A percentile compares a stretch with the other conserved stretches of the same genome.
Evolutionary conservation across 192 early-diverging fungal species (phyloP).

Genomic region (Coemansia sp.): DNA sequence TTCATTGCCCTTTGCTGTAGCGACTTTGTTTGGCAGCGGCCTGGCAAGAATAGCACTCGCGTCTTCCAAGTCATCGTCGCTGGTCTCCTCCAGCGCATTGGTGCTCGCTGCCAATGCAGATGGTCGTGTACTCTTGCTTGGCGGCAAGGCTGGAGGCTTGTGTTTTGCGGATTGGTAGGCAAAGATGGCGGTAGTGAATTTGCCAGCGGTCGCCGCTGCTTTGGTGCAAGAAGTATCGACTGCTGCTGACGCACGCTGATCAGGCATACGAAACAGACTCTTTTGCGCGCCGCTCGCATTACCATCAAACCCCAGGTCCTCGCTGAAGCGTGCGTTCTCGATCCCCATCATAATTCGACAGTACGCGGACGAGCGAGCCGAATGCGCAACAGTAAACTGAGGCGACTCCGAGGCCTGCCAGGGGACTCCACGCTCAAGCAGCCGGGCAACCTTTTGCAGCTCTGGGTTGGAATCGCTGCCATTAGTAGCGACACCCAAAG

Average conservation of each 20-base stretch:
- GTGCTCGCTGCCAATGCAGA: not conserved
- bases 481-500: not conserved
- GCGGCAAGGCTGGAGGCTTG: not conserved
- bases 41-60: not conserved
- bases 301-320: not conserved
- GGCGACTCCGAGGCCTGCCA: constrained; percentile 43
- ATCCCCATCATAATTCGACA: constrained; percentile 35
- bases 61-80: constrained; percentile 18
- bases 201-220: not conserved
- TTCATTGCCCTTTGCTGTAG: not conserved
- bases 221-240: not conserved
- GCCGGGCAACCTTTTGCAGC: constrained; percentile 4
- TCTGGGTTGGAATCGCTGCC: not conserved
- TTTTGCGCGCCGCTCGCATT: not conserved
- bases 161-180: not conserved
- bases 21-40: not conserved
- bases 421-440: constrained; percentile 32
- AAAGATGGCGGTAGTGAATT: not conserved
- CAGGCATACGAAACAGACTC: constrained; percentile 20
- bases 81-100: not conserved
- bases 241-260: not conserved
- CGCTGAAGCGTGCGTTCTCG: constrained; percentile 35
- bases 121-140: not conserved
- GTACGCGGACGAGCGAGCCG: constrained; percentile 24
- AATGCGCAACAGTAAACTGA: constrained; percentile 18